Percentiles rank a stretch among this genome's conserved stretches.
These are phyloP conservation scores for Kodamaea leandrae DNA, from an alignment of 805 yeast genomes.

Conservation along the genomic window DNA sequence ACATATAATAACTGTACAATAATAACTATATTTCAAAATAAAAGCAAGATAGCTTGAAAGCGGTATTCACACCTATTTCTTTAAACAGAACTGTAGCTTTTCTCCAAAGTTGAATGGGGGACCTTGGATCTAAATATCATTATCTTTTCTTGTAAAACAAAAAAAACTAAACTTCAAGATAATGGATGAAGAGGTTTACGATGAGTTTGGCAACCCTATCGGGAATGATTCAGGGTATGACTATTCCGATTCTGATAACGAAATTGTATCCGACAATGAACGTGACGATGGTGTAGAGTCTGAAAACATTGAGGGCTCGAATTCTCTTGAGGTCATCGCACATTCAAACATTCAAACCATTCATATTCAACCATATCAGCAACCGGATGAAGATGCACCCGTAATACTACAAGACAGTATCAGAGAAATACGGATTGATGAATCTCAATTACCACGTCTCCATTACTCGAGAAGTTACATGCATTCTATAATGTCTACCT, in stretches of 20 bases:
- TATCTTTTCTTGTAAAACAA: neutral
- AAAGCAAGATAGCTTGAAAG: too few relatives aligned
- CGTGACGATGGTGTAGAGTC: too few relatives aligned
- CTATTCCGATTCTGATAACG: slow-evolving; percentile 7
- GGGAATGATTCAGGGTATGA: slow-evolving; percentile 52
- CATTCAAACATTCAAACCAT: slow-evolving; percentile 48
- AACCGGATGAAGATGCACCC: slow-evolving; percentile 46
- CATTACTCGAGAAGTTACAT: slow-evolving; percentile 63
- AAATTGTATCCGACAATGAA: too few relatives aligned
- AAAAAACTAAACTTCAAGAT: neutral
- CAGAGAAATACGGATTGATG: slow-evolving; percentile 44
- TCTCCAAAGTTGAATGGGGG: too few relatives aligned
- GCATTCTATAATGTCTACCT: slow-evolving; percentile 38
- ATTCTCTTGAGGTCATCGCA: neutral
- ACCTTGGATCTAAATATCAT: neutral
- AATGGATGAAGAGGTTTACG: slow-evolving; percentile 58
- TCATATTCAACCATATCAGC: slow-evolving; percentile 29
- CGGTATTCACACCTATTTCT: too few relatives aligned
- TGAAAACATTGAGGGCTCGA: slow-evolving; percentile 10
- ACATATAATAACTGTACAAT: slow-evolving; percentile 4
- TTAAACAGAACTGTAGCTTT: too few relatives aligned
- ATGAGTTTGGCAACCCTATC: slow-evolving; percentile 75
- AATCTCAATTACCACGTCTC: slow-evolving; percentile 51
- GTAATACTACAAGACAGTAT: slow-evolving; percentile 53
- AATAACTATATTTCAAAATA: neutral